A percentile compares a stretch with the other conserved stretches of the same genome.
Conservation (phyloP, 768 basidiomycete genomes). For the Trametes elegans region DNA sequence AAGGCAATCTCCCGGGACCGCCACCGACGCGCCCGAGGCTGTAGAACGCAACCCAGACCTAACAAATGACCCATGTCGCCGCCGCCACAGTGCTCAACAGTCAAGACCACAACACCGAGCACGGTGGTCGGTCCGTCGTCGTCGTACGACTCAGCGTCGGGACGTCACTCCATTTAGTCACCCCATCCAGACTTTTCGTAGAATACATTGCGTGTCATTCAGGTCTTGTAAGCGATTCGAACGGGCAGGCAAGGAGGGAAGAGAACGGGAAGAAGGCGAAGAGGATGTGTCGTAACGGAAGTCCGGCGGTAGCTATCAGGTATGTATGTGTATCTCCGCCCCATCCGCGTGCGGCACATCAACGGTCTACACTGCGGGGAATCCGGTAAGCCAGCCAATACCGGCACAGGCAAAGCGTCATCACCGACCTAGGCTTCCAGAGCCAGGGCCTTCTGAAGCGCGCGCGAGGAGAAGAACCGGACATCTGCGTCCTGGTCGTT, state of each 20-base stretch:
- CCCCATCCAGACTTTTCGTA: neutral
- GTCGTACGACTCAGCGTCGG: neutral
- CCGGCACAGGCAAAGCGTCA: neutral
- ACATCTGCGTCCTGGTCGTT: constrained; percentile 94
- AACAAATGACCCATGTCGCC: too few relatives aligned
- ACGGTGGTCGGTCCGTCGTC: neutral
- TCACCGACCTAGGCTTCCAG: constrained; percentile 37
- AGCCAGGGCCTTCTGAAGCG: constrained; percentile 56
- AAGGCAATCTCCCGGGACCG: constrained; percentile 6
- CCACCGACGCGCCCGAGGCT: neutral
- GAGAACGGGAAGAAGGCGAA: constrained; percentile 7
- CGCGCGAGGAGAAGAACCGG: constrained; percentile 86
- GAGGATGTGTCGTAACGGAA: constrained; percentile 4
- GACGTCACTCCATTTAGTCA: neutral
- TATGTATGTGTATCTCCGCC: constrained; percentile 10
- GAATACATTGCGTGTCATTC: constrained; percentile 17
- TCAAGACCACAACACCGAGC: too few relatives aligned
- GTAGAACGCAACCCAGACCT: neutral
- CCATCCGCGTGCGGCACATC: neutral
- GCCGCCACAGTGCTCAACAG: too few relatives aligned
- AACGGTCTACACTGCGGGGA: neutral
- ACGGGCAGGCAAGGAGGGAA: neutral
- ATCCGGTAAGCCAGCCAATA: neutral
- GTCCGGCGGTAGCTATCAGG: constrained; percentile 11
- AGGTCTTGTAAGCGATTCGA: constrained; percentile 7